Conservation (phyloP, 805 yeast species). For the Pichia phayaonensis region DNA sequence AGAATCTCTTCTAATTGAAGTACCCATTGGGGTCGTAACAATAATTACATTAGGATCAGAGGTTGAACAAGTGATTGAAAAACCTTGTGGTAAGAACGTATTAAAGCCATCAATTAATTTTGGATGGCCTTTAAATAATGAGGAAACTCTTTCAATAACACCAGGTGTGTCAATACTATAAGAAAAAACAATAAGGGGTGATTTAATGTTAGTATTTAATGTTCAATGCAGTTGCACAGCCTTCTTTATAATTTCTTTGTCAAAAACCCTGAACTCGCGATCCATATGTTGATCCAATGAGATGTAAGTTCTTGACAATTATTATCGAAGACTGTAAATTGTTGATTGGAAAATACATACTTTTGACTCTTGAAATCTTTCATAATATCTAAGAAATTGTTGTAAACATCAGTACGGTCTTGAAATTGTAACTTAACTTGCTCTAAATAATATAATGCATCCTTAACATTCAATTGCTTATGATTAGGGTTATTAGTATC, state of each 20-base stretch:
- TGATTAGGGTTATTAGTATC: constrained; percentile 31
- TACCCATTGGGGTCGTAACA: constrained; percentile 93
- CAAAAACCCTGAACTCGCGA: not conserved
- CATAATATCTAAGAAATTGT: constrained; percentile 94
- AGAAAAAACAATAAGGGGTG: not conserved
- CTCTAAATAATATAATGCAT: constrained; percentile 90
- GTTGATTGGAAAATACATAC: constrained; percentile 30
- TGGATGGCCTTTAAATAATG: constrained; percentile 88
- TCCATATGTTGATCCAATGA: not conserved
- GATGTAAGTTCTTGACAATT: not conserved
- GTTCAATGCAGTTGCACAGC: not conserved
- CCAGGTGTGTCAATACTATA: constrained; percentile 90
- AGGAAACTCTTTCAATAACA: constrained; percentile 91
- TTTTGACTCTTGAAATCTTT: constrained; percentile 95
- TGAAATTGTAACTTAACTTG: constrained; percentile 91
- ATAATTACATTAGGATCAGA: constrained; percentile 86
- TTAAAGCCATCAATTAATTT: constrained; percentile 93
- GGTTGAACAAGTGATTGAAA: constrained; percentile 88
- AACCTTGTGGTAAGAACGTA: constrained; percentile 96
- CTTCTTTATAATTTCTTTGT: not conserved
- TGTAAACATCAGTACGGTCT: constrained; percentile 91
- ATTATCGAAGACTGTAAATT: not conserved
- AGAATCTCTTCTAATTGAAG: constrained; percentile 62
- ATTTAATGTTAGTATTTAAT: constrained; percentile 17
- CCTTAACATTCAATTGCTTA: constrained; percentile 88